Evolutionary conservation across 2,329 filamentous ascomycete genomes (phyloP), one percentile per base, ranked within the genome.

Genomic region (Hypocreales sp.): DNA sequence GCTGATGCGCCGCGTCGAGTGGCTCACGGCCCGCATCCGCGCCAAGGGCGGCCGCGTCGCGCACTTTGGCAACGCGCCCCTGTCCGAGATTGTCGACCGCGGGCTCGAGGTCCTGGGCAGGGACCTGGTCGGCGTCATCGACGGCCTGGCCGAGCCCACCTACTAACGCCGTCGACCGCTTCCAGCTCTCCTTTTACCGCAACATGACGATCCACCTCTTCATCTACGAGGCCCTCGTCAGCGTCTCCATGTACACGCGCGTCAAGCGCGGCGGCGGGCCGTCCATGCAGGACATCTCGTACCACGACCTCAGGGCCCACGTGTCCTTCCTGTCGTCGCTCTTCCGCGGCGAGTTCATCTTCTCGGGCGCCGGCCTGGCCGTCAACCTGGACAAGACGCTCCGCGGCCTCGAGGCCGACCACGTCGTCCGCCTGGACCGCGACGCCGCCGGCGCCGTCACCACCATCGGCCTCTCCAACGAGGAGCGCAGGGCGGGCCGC

Each of bases 181-280:
- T 98, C 59, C 90, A 98, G 47, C 67, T 98, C 8, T 93, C 84
- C 0, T 98, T 98, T 53, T 98, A 98, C 55, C 77, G 90, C 28
- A 98, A 98, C 53, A 95, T 95, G 90, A 94, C 87, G 0, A 98
- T 98, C 35, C 90, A 98, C 47, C 67, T 98, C 5, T 98, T 98
- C 51, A 90, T 98, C 31, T 79, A 83, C 3, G 86, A 95, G 48
- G 80, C 87, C 0, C 62, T 98, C 5, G 82, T 95, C 14, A 90
- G 82, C 34, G 82, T 77, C 5, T 80, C 80, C 16, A 76, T 98
- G 64, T 98, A 98, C 50, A 90, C 76, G 1, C 71, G 72, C 24
- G 79, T 95, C 29, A 98, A 98, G 52, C 73, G 74, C 35, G 90
- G 90, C 11, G 87, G 87, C n/a, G 82, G 80, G 0, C 79, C 81